Evolutionary conservation across 2,329 filamentous ascomycete genomes (phyloP), one percentile per base, ranked within the genome.

Genomic region (Colletotrichum musae): DNA sequence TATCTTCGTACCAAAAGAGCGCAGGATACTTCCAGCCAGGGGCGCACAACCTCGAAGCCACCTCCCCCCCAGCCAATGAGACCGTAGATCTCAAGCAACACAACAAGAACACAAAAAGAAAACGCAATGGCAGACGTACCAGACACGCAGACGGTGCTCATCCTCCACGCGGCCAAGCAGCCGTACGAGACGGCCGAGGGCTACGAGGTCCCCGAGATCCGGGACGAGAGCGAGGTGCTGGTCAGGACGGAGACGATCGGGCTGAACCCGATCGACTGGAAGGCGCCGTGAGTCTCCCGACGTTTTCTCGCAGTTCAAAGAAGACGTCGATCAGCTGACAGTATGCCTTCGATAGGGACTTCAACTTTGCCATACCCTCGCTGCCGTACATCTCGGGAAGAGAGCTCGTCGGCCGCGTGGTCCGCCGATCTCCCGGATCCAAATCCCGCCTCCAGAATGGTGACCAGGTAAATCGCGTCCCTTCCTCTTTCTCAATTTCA

Each of bases 251-350:
- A 86, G 45, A 87, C 88, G 13, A 90, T 93, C 73, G 92, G 92
- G 0, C 80, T 94, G 45, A 94, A 94, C 74, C 93, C 93, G 0
- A 92, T 94, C 64, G 93, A 93, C 76, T 93, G 89, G 89, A 93
- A 93, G 81, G 87, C 89, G 68, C 89, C 91, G 91, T 92, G 81
- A 73, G 88, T 83, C 12, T 45, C 16, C 28, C 18, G 18, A 21
- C 47, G 26, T 39, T 6, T 16, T 9, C 15, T 21, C 24, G 4
- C 2, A 24, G 24, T 36, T 6, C 56, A 48, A 10, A 24, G 1
- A 5, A 50, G n/a, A 5, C 9, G 9, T 50, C n/a, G 4, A 18
- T 21, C 18, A 21, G 2, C 47, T 18, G 47, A 21, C 47, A 5
- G 21, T 12, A 12, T 13, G 21, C 21, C 21, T 50, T 18, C 10